Conservation (phyloP, 371 early-diverging fungal genomes). For the Apophysomyces trapeziformis region DNA sequence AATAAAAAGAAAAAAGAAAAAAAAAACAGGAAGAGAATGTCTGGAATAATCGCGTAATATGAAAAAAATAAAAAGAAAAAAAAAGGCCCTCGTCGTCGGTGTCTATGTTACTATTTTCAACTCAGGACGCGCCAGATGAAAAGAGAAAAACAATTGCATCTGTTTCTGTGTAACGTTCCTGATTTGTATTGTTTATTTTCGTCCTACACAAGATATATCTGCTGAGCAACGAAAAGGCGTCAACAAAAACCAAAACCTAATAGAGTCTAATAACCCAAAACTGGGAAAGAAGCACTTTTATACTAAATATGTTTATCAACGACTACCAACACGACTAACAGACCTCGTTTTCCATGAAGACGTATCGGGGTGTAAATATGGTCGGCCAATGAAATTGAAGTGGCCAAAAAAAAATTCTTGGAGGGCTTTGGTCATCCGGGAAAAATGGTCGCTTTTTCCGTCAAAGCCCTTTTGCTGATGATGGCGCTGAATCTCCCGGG, state of each 20-base stretch:
- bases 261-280: not conserved
- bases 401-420: too few relatives aligned
- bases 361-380: too few relatives aligned
- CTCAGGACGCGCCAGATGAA: constrained; percentile 8
- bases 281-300: too few relatives aligned
- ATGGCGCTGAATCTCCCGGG: too few relatives aligned
- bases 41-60: constrained; percentile 10
- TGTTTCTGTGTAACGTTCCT: constrained; percentile 6
- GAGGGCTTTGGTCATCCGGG: too few relatives aligned
- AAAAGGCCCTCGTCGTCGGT: not conserved
- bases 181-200: constrained; percentile 2
- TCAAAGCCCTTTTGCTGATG: too few relatives aligned
- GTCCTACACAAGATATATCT: not conserved
- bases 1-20: constrained; percentile 18
- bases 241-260: not conserved
- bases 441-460: too few relatives aligned
- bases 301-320: too few relatives aligned
- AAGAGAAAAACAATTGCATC: constrained; percentile 9
- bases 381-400: too few relatives aligned
- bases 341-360: too few relatives aligned
- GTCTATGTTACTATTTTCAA: constrained; percentile 7
- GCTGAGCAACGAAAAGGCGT: constrained; percentile 4
- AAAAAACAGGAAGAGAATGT: constrained; percentile 2
- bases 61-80: constrained; percentile 10
- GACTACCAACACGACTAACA: too few relatives aligned